phyloP scores from a whole-genome alignment of 805 yeast genomes.

The Pichia thaimueangensis region DNA sequence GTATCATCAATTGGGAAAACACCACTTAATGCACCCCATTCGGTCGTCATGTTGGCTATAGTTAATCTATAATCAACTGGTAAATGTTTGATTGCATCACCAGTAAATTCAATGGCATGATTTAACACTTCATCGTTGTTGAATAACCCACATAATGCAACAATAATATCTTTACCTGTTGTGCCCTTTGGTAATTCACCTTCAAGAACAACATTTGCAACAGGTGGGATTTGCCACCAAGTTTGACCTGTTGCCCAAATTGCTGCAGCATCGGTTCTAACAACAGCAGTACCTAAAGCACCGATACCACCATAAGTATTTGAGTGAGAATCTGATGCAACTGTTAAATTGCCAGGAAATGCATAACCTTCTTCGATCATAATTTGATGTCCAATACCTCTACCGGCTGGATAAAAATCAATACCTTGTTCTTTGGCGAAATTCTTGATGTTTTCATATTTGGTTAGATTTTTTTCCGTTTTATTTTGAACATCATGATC shows the following conservation, averaged over 20 bases:
- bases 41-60: slow-evolving; percentile 96
- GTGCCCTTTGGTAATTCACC: slow-evolving; percentile 82
- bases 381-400: slow-evolving; percentile 98
- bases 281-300: slow-evolving; percentile 93
- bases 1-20: slow-evolving; percentile 91
- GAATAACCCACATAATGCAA: slow-evolving; percentile 89
- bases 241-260: slow-evolving; percentile 99
- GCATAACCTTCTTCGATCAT: slow-evolving; percentile 99
- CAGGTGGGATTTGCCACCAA: slow-evolving; percentile 99
- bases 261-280: slow-evolving; percentile 97
- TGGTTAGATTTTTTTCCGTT: slow-evolving; percentile 78
- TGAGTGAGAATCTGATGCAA: slow-evolving; percentile 96
- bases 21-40: slow-evolving; percentile 98
- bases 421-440: slow-evolving; percentile 89
- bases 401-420: slow-evolving; percentile 97
- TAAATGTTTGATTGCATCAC: slow-evolving; percentile 64
- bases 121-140: slow-evolving; percentile 89
- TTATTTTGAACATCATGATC: slow-evolving; percentile 98
- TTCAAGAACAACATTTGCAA: slow-evolving; percentile 82
- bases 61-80: slow-evolving; percentile 83
- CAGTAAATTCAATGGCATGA: slow-evolving; percentile 91
- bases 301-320: slow-evolving; percentile 98
- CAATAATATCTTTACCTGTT: slow-evolving; percentile 95
- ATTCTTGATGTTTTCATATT: slow-evolving; percentile 80
- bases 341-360: slow-evolving; percentile 86